phyloP scores from a whole-genome alignment of 768 basidiomycete species.

The Nidularia sp. region DNA sequence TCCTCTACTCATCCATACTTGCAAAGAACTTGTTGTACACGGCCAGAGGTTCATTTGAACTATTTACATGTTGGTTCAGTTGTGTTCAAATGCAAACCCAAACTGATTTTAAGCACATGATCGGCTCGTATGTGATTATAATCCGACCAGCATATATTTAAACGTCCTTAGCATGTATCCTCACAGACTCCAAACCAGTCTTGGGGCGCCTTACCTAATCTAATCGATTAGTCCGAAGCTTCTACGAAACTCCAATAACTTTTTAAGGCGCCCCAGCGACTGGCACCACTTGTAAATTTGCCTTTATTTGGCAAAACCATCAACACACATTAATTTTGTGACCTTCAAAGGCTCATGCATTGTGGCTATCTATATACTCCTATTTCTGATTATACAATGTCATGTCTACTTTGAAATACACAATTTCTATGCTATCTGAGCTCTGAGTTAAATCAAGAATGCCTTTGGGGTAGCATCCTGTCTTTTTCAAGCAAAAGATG shows the following conservation, averaged over 20 bases:
- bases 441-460: neutral
- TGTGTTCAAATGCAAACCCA: too few relatives aligned
- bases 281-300: neutral
- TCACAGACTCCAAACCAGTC: neutral
- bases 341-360: neutral
- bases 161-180: too few relatives aligned
- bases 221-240: neutral
- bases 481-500: slow-evolving; percentile 5
- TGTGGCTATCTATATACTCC: neutral
- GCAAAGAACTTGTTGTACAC: too few relatives aligned
- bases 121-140: too few relatives aligned
- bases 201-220: neutral
- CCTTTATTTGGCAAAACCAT: neutral
- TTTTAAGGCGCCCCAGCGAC: neutral
- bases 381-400: neutral
- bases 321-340: too few relatives aligned
- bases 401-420: neutral
- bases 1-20: too few relatives aligned
- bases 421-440: neutral
- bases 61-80: too few relatives aligned
- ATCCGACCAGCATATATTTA: too few relatives aligned
- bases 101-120: too few relatives aligned
- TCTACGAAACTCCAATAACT: too few relatives aligned
- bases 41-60: too few relatives aligned
- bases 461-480: neutral